Evolutionary conservation across 371 early-diverging fungal species (phyloP).

Genomic region (Phascolomyces articulosus): DNA sequence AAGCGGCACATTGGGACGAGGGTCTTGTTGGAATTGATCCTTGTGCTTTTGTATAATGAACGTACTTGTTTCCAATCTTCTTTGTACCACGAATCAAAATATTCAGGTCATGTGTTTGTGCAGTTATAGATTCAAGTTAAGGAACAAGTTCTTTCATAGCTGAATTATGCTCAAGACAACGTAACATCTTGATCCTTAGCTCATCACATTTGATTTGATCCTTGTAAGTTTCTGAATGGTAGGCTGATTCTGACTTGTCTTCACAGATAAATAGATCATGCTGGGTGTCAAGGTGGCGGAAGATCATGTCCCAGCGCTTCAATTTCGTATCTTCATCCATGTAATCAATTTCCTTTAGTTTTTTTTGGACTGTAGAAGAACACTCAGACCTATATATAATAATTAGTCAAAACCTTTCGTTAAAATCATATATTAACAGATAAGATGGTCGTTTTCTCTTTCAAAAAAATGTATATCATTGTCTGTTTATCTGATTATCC

Average conservation of each 20-base stretch:
- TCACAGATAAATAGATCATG: not conserved
- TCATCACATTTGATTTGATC: not conserved
- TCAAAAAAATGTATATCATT: too few species aligned
- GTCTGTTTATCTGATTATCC: not conserved
- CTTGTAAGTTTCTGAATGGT: not conserved
- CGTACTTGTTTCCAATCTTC: not conserved
- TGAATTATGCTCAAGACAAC: not conserved
- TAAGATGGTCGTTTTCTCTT: not conserved
- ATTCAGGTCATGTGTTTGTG: not conserved
- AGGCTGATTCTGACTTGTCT: not conserved
- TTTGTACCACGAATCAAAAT: not conserved
- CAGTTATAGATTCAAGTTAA: not conserved
- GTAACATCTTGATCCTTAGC: not conserved
- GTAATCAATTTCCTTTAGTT: not conserved
- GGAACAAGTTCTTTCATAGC: not conserved
- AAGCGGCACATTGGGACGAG: not conserved
- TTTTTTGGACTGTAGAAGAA: not conserved
- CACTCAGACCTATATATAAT: not conserved
- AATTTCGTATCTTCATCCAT: not conserved
- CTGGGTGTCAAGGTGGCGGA: not conserved
- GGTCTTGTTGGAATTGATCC: not conserved
- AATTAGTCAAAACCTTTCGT: not conserved
- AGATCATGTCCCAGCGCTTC: slow-evolving; percentile 1
- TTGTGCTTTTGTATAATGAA: not conserved
- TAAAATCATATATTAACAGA: not conserved